phyloP scores from a whole-genome alignment of 148 eudicot genomes.

The Salicornia ramosissima region DNA sequence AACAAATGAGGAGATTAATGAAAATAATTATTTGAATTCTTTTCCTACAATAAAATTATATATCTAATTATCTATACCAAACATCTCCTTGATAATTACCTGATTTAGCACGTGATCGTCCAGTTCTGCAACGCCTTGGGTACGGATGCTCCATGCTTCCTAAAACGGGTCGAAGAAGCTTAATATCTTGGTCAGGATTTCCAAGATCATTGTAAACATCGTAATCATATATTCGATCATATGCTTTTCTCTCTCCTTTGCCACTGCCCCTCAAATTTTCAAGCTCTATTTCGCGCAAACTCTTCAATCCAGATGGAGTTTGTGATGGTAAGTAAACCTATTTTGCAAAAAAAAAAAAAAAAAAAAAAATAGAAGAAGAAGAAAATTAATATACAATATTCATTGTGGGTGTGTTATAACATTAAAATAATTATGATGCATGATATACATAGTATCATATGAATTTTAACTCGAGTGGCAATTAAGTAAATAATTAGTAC shows the following conservation, averaged over 20 bases:
- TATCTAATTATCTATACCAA: too few species aligned
- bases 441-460: too few species aligned
- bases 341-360: too few species aligned
- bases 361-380: too few species aligned
- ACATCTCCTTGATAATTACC: constrained; percentile 37
- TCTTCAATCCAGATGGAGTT: constrained; percentile 39
- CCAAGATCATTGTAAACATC: constrained; percentile 57
- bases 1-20: too few species aligned
- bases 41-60: too few species aligned
- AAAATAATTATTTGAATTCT: too few species aligned
- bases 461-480: too few species aligned
- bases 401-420: too few species aligned
- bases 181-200: constrained; percentile 29
- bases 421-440: too few species aligned
- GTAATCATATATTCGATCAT: constrained; percentile 48
- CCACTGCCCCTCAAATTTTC: constrained; percentile 41
- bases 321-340: constrained; percentile 39
- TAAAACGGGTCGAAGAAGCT: constrained; percentile 35
- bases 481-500: too few species aligned
- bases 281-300: constrained; percentile 41
- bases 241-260: constrained; percentile 32
- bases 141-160: constrained; percentile 51
- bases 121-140: constrained; percentile 67
- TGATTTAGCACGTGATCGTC: constrained; percentile 33
- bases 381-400: too few species aligned